Percentiles rank a stretch among this genome's conserved stretches.
phyloP scores from a whole-genome alignment of 805 yeast genomes.

The Barnettozyma sucrosica region DNA sequence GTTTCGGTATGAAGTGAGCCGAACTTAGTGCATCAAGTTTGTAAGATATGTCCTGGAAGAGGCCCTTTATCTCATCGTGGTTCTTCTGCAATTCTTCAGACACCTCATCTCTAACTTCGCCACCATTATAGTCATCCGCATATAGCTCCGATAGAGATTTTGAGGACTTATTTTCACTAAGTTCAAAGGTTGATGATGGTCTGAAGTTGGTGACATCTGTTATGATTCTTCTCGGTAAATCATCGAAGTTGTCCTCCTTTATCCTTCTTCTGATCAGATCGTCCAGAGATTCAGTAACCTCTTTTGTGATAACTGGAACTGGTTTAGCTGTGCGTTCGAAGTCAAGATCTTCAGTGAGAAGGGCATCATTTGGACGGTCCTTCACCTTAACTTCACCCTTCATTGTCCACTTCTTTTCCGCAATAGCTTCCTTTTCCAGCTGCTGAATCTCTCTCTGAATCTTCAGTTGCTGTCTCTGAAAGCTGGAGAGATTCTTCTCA shows the following conservation, averaged over 20 bases:
- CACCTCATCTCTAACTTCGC: slow-evolving; percentile 38
- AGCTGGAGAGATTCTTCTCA: slow-evolving; percentile 53
- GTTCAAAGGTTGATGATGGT: slow-evolving; percentile 49
- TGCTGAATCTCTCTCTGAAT: slow-evolving; percentile 71
- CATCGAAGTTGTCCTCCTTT: slow-evolving; percentile 72
- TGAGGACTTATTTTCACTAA: slow-evolving; percentile 76
- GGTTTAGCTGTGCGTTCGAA: slow-evolving; percentile 94
- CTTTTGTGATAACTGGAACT: slow-evolving; percentile 90
- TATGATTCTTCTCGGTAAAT: slow-evolving; percentile 66
- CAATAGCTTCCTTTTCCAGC: slow-evolving; percentile 82
- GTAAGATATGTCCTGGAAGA: slow-evolving; percentile 58
- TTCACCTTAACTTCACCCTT: slow-evolving; percentile 85
- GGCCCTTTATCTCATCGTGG: slow-evolving; percentile 69
- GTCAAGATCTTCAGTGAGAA: slow-evolving; percentile 74
- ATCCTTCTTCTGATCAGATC: slow-evolving; percentile 85
- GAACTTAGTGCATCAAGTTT: slow-evolving; percentile 85
- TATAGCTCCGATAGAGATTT: slow-evolving; percentile 89
- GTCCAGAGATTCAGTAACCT: slow-evolving; percentile 79
- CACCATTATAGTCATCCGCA: slow-evolving; percentile 75
- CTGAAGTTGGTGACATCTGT: slow-evolving; percentile 61
- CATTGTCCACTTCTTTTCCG: slow-evolving; percentile 90
- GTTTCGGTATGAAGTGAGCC: slow-evolving; percentile 93
- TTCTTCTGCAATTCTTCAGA: slow-evolving; percentile 62
- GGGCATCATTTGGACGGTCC: slow-evolving; percentile 79
- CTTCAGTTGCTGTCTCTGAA: slow-evolving; percentile 75